Evolutionary conservation across 164 flowering plant species (phyloP), one percentile per base, ranked within the genome.

Genomic region (Cinnamomum micranthum): DNA sequence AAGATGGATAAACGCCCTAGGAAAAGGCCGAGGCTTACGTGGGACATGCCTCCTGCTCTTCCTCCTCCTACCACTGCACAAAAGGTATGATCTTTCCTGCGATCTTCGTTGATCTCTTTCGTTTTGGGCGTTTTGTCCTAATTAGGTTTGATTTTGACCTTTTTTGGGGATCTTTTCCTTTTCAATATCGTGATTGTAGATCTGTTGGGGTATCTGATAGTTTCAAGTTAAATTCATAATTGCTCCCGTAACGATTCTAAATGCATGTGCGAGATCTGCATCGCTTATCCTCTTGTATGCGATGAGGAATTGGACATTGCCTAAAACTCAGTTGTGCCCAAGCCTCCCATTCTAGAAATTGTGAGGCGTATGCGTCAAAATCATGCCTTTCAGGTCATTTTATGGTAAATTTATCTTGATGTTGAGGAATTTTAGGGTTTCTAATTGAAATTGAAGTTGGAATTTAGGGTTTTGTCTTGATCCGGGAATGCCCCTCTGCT

Each of bases 1-100:
- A 88, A 81, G 75, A 87, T 88, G 89, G 95, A 90, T 65, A 88
- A 85, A 71, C 89, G 95, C 20, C 97, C 95, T 2, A 83, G 94
- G 70, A 92, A 92, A 75, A 80, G 89, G 59, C 87, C 89, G 59
- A 84, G 97, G 41, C 83, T 92, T 62, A 81, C 90, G 1, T 92
- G 97, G 95, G 97, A 91, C 65, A 76, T 87, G 76, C 88, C 91
- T 7, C 94, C 91, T 75, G 85, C 84, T 52, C 66, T 81, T 77
- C 92, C 83, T 71, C 78, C 77, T 70, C 84, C 89, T 13, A 41
- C 52, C 2, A 59, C 75, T 7, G 47, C 47, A 41, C 47, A 41
- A 13, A 85, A 78, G 88, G 90, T 86, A 62, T 17, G 22, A 69
- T 79, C 68, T 50, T 65, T 35, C 23, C 31, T 4, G 6, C 60